Evolutionary conservation across 805 yeast genomes (phyloP), one percentile per base, ranked within the genome.

Genomic region (Myxozyma geophila): DNA sequence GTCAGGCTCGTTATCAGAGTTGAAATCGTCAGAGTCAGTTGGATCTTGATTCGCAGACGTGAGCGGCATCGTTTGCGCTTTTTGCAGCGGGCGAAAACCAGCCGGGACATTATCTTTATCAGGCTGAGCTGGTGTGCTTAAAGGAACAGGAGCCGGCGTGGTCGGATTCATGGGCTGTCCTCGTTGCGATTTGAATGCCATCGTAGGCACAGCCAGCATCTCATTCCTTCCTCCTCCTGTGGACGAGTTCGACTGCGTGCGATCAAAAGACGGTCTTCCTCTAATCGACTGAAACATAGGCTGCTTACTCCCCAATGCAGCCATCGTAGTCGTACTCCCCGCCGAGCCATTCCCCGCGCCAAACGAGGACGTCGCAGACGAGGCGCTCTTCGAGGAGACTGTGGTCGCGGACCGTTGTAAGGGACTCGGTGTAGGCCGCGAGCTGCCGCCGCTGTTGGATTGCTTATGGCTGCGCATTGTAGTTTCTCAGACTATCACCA

Each of bases 261-360:
- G 60, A 13, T 64, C 68, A n/a, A 19, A 43, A 12, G 66, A 62
- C 60, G 44, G 46, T n/a, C 52, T 58, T 21, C 36, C 43, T 3
- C 66, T 50, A 10, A 64, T 61, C 17, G 68, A 62, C 40, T 61
- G 59, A 41, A 64, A 64, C 63, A 59, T 57, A 8, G 64, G 66
- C 33, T 52, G 52, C 7, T 43, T 23, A 13, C 36, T 44, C n/a
- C 9, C 17, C 9, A 44, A 23, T 6, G 51, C 12, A 23, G 41
- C 17, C 7, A 15, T 4, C 9, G 44, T 23, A 1, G 43, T 15
- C 9, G 28, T 33, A 17, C 28, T 43, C 43, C 39, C 7, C n/a
- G 33, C 10, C 2, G 28, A 28, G 28, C 28, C 28, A 28, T 28
- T 43, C 41, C 39, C 7, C n/a, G 33, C 10, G 39, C 50, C 41